Conservation (phyloP, 305 asterid genomes). For the Fraxinus velutina region DNA sequence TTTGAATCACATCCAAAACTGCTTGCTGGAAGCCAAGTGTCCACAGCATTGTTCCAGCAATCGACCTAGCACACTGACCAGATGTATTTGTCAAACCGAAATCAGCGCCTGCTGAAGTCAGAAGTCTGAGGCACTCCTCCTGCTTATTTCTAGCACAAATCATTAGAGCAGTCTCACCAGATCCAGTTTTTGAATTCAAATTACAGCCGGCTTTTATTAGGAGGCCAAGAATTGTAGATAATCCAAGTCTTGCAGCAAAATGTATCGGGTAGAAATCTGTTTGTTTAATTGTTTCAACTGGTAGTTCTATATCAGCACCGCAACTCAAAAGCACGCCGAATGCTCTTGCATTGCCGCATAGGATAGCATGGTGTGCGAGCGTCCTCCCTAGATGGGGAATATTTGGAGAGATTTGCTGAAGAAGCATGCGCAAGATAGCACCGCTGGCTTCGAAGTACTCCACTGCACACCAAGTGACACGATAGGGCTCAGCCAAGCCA, state of each 20-base stretch:
- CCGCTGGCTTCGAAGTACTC: conserved; percentile 72
- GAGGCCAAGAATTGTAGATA: conserved; percentile 34
- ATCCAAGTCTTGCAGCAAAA: conserved; percentile 55
- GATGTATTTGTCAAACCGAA: conserved; percentile 41
- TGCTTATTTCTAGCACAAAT: conserved; percentile 46
- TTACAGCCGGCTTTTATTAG: conserved; percentile 47
- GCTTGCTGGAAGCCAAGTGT: conserved; percentile 41
- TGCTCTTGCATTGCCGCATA: conserved; percentile 54
- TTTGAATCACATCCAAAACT: conserved; percentile 42
- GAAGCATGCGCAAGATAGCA: conserved; percentile 51
- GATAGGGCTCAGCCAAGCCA: conserved; percentile 74
- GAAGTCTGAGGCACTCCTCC: conserved; percentile 50
- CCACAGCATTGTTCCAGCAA: conserved; percentile 52
- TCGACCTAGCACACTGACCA: conserved; percentile 36
- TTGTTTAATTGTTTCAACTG: conserved; percentile 35
- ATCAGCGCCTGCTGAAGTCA: conserved; percentile 61
- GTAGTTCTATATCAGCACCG: conserved; percentile 51
- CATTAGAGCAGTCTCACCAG: conserved; percentile 64
- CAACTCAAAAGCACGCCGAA: conserved; percentile 46
- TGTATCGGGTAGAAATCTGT: conserved; percentile 43
- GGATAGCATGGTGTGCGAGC: conserved; percentile 56
- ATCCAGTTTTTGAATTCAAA: conserved; percentile 47
- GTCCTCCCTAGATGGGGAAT: conserved; percentile 63
- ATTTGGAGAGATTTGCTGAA: conserved; percentile 53
- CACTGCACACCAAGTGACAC: conserved; percentile 67